These are phyloP conservation scores for Saccharomyces jurei DNA, from an alignment of 805 yeast genomes.

Conservation along the genomic window DNA sequence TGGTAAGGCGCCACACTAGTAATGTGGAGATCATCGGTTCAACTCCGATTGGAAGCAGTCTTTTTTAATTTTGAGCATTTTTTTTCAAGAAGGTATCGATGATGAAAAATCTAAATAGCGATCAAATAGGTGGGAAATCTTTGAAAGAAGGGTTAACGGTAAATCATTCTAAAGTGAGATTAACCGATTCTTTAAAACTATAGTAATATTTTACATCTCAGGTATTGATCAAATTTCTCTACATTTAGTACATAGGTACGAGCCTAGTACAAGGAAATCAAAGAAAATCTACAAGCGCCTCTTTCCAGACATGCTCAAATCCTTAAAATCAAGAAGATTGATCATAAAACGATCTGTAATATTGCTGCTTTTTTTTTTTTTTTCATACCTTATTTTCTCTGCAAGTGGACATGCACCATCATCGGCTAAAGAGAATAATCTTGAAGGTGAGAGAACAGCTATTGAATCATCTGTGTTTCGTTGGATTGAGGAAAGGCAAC, in stretches of 20 bases:
- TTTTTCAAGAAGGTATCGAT: not conserved
- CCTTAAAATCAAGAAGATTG: not conserved
- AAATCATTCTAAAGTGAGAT: not conserved
- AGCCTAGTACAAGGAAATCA: not conserved
- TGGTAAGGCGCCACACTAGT: conserved; percentile 88
- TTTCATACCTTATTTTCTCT: not conserved
- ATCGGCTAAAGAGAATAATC: not conserved
- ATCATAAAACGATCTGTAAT: not conserved
- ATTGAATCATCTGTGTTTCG: not conserved
- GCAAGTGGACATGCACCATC: not conserved
- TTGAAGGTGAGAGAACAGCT: not conserved
- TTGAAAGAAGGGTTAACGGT: not conserved
- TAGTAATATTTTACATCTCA: not conserved
- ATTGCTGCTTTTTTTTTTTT: not conserved
- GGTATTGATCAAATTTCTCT: not conserved
- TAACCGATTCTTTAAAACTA: not conserved
- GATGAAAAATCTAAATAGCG: not conserved
- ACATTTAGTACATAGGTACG: not conserved
- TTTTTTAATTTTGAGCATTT: not conserved
- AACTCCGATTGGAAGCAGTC: conserved; percentile 61
- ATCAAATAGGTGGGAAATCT: not conserved
- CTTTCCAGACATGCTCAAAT: not conserved
- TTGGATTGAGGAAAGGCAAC: not conserved
- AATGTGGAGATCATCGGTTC: conserved; percentile 82
- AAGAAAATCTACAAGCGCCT: not conserved